Evolutionary conservation across 805 yeast species (phyloP), one percentile per base, ranked within the genome.

Genomic region (Wickerhamiella azyma): DNA sequence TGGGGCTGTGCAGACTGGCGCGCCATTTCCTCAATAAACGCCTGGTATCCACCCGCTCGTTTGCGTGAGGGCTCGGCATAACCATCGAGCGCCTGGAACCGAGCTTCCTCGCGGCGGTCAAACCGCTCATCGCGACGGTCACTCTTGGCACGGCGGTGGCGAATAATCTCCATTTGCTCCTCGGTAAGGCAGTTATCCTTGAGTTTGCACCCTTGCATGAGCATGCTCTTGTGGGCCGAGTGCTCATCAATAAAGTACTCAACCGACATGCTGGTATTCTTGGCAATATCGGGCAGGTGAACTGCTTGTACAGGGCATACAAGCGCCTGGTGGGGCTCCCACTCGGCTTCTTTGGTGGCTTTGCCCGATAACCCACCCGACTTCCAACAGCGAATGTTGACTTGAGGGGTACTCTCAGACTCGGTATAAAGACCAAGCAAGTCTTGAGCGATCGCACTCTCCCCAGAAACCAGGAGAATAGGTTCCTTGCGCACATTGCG

Each of bases 401-500:
- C 53, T 56, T 35, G 47, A 17, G 29, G 40, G 13, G 38, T 17
- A 10, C 49, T 43, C 10, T 53, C 54, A 2, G 58, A 59, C 26
- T 66, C 64, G 40, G 62, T 41, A 52, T 75, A 74, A 26, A 77
- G 52, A 32, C 62, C 55, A 16, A 57, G 46, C 48, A 79, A 65
- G 24, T 53, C 55, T 17, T 59, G 51, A 52, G 66, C 76, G 47
- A 72, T 64, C 50, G 69, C 70, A 64, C 82, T 83, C 30, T 71
- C 68, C 19, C 71, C 73, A 26, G 94, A 78, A 11, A 88, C 70
- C 46, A 80, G 67, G 38, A 92, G 59, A 19, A 81, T 76, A 32
- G 85, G 92, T 28, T 76, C 68, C 52, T 79, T 83, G 51, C 77
- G 69, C 8, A 79, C 73, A 57, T 92, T 92, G 63, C 98, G 75